Conservation (phyloP, 139 green algal genomes). For the Ettlia oleoabundans region DNA sequence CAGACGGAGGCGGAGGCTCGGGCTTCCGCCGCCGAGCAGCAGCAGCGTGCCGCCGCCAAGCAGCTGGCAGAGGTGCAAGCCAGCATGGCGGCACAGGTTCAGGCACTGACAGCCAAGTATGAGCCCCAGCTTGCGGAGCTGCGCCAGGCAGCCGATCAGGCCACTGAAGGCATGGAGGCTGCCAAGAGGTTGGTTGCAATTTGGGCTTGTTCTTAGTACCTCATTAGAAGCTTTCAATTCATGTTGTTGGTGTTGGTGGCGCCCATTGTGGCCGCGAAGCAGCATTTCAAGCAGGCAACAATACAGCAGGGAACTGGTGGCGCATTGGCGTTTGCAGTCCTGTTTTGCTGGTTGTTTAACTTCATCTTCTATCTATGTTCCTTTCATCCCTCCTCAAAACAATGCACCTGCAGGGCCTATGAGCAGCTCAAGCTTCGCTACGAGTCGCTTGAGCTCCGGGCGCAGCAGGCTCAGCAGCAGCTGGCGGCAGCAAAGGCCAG, state of each 20-base stretch:
- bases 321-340: no score
- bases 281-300: no score
- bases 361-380: no score
- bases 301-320: no score
- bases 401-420: constrained; percentile 17
- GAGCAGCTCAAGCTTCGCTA: constrained; percentile 50
- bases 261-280: no score
- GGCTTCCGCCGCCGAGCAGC: constrained; percentile 18
- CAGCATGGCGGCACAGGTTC: not conserved
- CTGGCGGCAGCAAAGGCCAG: not conserved
- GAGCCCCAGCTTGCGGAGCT: constrained; percentile 34
- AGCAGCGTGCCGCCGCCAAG: not conserved
- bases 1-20: constrained; percentile 33
- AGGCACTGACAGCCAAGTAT: not conserved
- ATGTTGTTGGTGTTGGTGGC: no score
- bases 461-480: constrained; percentile 20
- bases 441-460: constrained; percentile 47
- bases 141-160: not conserved
- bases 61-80: constrained; percentile 11
- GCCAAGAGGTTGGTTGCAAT: constrained; percentile 43
- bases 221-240: not conserved
- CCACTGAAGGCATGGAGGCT: constrained; percentile 24
- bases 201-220: no score
- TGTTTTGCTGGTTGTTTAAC: no score
- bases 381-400: no score